phyloP scores from a whole-genome alignment of 306 rosid species.

The Astragalus membranaceus region DNA sequence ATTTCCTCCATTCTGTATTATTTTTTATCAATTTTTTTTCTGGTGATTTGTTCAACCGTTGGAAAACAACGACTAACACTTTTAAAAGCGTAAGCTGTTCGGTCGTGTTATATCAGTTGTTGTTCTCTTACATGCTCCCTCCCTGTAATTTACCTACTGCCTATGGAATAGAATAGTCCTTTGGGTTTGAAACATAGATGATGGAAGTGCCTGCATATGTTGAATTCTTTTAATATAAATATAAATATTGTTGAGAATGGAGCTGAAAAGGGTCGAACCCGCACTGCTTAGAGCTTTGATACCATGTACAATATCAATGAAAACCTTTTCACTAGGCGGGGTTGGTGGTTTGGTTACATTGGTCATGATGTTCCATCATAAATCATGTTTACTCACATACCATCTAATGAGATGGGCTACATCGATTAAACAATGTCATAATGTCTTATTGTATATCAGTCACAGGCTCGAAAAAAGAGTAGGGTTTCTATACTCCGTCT shows the following conservation, averaged over 20 bases:
- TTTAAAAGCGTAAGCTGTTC: not conserved
- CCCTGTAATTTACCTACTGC: not conserved
- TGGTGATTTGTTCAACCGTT: not conserved
- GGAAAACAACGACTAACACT: not conserved
- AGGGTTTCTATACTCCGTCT: not conserved
- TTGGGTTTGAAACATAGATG: conserved; percentile 7
- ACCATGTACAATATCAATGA: not conserved
- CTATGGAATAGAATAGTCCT: not conserved
- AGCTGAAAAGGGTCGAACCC: not conserved
- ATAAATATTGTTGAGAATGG: not conserved
- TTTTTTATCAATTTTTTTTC: not conserved
- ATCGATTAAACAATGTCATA: not conserved
- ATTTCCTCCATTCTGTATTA: not conserved
- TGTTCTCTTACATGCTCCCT: not conserved
- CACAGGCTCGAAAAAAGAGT: not conserved
- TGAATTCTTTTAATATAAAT: not conserved
- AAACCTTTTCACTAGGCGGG: not conserved
- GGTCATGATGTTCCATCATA: not conserved
- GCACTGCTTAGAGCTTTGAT: not conserved
- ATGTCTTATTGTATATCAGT: not conserved
- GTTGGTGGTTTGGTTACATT: not conserved
- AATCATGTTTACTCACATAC: too few species aligned
- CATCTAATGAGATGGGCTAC: not conserved
- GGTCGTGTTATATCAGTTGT: not conserved
- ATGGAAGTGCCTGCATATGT: not conserved